Evolutionary conservation across 192 early-diverging fungal species (phyloP).

Genomic region (Coemansia guatemalensis): DNA sequence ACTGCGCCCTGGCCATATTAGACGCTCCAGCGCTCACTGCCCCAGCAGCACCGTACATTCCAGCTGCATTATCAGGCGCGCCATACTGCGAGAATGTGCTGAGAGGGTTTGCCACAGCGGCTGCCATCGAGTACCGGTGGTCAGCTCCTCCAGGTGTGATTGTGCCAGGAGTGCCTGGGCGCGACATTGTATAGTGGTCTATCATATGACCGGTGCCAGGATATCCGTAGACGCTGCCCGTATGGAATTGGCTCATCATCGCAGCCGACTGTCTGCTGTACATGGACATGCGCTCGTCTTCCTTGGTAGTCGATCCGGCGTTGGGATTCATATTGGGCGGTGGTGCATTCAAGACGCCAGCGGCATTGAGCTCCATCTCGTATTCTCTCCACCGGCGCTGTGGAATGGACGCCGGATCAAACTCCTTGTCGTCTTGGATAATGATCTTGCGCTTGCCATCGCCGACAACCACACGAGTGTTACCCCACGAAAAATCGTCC

Average conservation of each 20-base stretch:
- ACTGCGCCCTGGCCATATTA: background rate
- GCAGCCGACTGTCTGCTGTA: constrained; percentile 31
- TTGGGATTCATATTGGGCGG: constrained; percentile 55
- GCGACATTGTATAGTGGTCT: constrained; percentile 15
- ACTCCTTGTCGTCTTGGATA: constrained; percentile 72
- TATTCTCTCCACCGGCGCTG: constrained; percentile 85
- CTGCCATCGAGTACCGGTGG: constrained; percentile 15
- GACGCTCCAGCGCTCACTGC: background rate
- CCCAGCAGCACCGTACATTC: background rate
- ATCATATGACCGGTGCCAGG: constrained; percentile 1
- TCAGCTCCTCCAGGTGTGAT: background rate
- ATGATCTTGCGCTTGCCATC: constrained; percentile 66
- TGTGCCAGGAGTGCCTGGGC: constrained; percentile 15
- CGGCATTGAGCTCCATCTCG: constrained; percentile 65
- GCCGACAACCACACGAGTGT: constrained; percentile 83
- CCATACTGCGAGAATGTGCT: constrained; percentile 3
- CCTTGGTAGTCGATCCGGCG: constrained; percentile 15
- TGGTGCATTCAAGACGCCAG: constrained; percentile 38
- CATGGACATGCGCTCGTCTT: constrained; percentile 27
- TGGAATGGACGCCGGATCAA: constrained; percentile 85
- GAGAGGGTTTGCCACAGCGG: background rate
- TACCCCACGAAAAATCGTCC: constrained; percentile 99
- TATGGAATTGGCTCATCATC: constrained; percentile 19
- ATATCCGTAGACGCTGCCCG: constrained; percentile 21
- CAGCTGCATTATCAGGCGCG: background rate